Base-by-base conservation (phyloP, 2,329 filamentous ascomycete species). In the Pseudopithomyces chartarum region DNA sequence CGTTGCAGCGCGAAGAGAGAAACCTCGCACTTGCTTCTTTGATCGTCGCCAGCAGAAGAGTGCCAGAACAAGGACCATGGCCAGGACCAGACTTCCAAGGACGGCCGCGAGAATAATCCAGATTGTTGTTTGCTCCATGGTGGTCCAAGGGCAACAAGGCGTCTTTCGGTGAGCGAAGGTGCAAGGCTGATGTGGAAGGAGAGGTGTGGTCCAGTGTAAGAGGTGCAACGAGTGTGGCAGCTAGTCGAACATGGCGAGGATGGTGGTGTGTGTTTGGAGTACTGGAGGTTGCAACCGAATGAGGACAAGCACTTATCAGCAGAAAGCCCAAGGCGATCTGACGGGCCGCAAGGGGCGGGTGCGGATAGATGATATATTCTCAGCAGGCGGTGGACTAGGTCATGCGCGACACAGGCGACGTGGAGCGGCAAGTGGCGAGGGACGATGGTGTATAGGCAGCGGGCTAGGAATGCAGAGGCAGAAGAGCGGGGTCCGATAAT, bases 21-120 rank as follows among this genome's bases (percentile, higher is more conserved):
- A 76, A 22, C 69, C 66, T 58, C 71, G 67, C 39, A 71, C 62
- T 62, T 62, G 65, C 63, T 62, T 72, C 63, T 71, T 69, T 26
- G 67, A 69, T 36, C 74, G 69, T 58, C 69, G 70, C 64, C 68
- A 68, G 55, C 67, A 69, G 44, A 71, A 73, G 40, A 75, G 66
- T 23, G 67, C 50, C 17, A 72, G 60, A 46, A 71, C 67, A 26
- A 64, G 52, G 36, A 66, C 62, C 23, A 69, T 62, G 13, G 61
- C 54, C 17, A 75, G 56, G 12, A 76, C 64, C n/a, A 76, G 61
- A 7, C 59, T 65, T 23, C 74, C 74, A 11, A 76, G 55, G 10
- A 74, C 67, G 29, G 64, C 68, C 53, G 67, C 72, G 17, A 77
- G 64, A 40, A 76, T 73, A 59, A 76, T 76, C 66, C 71, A 75